Base-by-base conservation (phyloP, 768 basidiomycete species). In the Chalciporus pseudorubinellus region DNA sequence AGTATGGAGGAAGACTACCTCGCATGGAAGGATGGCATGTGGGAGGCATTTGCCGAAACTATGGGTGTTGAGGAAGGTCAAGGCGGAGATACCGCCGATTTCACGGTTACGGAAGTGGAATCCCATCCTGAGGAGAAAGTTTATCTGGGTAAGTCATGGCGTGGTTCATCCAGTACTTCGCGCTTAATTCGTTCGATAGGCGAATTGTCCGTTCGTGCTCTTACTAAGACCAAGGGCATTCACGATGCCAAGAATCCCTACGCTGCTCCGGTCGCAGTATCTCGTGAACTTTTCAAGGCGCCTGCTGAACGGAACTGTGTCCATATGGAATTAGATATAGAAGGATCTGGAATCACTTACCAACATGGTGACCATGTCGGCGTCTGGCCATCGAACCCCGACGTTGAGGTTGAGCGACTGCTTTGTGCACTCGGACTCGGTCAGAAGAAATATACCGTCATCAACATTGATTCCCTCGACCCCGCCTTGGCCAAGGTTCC, bases 1-100 rank as follows among this genome's bases (percentile, higher is more conserved):
- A 93, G 89, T 66, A 98, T 99, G 95, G 95, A 99, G 69, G 95
- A 99, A 74, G 95, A 99, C 70, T 99, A 98, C 68, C 82, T 99
- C 12, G 94, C 92, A 62, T 99, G 95, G 95, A 99, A 98, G 70
- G 95, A 99, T 64, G 80, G 78, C 59, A 95, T 98, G 94, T 98
- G 94, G 90, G 85, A 88, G 16, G 83, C 84, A 5, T 91, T 98
- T 54, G 79, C 93, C n/a, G 68, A 77, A 49, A 80, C 80, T 19
- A 80, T 98, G 80, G 79, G 80, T 46, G 92, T 97, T 45, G 95
- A 98, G 69, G 97, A 98, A 69, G 95, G 97, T 33, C 94, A 94
- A 59, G 92, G 92, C 46, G 94, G 92, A 45, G 95, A 99, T 66
- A 82, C 88, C 22, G 83, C 95, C 36, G 95, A 99, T 76, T 99